Evolutionary conservation across 73 alveolate species (phyloP), one percentile per base, ranked within the genome.

Genomic region (Tetrahymena borealis): DNA sequence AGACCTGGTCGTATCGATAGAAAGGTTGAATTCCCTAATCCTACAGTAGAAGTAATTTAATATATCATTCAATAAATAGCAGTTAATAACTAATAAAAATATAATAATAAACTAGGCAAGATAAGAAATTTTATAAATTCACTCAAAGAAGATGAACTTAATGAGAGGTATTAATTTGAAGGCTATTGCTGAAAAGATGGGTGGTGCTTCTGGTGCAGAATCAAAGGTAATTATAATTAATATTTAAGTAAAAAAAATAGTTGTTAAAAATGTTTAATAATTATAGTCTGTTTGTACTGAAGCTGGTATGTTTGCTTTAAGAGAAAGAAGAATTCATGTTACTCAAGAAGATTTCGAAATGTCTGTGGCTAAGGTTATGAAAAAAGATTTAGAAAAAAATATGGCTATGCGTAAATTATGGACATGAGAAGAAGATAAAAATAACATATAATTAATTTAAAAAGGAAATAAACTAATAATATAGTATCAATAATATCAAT

Each of bases 1-100:
- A 97, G 99, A 90, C 99, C 99, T 33, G 99, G 99, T 35, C 94
- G 99, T 85, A 98, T 99, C 77, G 99, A 99, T 93, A 97, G 99
- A 90, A 97, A 99, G 98, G 98, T 99, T 32, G 99, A 99, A 96
- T 99, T 99, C 95, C 99, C 99, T 39, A 97, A 99, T 94, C 99
- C 99, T 31, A 98, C 97, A 94, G 99, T 98, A 93, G 99, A 98
- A 78, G 85, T 60, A 60, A 60, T 60, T 1, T 3, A 40, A 96
- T 94, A 24, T 91, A 94, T 16, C 77, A 38, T 92, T 35, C 4
- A 4, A 90, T 18, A 41, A 36, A 91, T 4, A 33, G 32, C 39
- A n/a, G 32, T 18, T 5, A 4, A 40, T 40, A 40, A 5, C n/a
- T 60, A 2, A 20, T 3, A 0, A 37, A 13, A 20, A 5, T 5